Percentiles rank a stretch among this genome's conserved stretches.
Evolutionary conservation across 805 yeast species (phyloP).

Genomic region (Lipomyces sp.): DNA sequence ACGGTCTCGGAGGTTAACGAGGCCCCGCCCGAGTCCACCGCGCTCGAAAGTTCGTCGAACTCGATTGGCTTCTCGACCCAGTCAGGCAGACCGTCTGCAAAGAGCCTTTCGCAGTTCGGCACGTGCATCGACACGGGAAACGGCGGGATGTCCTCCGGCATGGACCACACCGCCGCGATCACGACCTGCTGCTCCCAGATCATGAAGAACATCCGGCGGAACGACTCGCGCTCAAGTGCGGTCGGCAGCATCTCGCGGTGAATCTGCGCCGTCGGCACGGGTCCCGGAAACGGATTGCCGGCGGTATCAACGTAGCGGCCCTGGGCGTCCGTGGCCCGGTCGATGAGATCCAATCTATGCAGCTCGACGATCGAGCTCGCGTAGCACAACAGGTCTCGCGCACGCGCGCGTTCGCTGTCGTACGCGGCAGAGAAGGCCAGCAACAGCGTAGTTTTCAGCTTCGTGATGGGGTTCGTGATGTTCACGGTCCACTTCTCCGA

Average conservation of each 20-base stretch:
- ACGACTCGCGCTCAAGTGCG: slow-evolving; percentile 20
- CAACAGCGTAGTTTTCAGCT: slow-evolving; percentile 8
- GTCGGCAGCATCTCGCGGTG: slow-evolving; percentile 12
- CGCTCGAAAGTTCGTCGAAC: slow-evolving; percentile 11
- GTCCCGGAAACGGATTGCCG: not conserved
- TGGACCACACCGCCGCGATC: slow-evolving; percentile 6
- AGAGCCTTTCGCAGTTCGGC: slow-evolving; percentile 22
- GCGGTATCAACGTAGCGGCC: slow-evolving; percentile 5
- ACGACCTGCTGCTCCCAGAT: slow-evolving; percentile 19
- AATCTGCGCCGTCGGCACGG: not conserved
- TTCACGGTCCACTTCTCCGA: slow-evolving; percentile 22
- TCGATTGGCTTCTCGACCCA: slow-evolving; percentile 9
- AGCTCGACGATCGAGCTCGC: slow-evolving; percentile 12
- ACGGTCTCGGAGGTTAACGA: not conserved
- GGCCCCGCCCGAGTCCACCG: slow-evolving; percentile 5
- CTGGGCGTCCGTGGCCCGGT: slow-evolving; percentile 5
- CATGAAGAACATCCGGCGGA: slow-evolving; percentile 16
- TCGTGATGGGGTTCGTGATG: slow-evolving; percentile 13
- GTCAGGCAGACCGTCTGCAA: slow-evolving; percentile 14
- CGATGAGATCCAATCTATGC: slow-evolving; percentile 18
- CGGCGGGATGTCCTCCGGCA: slow-evolving; percentile 14
- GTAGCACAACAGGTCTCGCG: slow-evolving; percentile 10
- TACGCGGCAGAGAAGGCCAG: slow-evolving; percentile 21
- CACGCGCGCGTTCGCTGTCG: slow-evolving; percentile 20
- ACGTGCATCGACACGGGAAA: slow-evolving; percentile 12